Evolutionary conservation across 2,329 filamentous ascomycete species (phyloP).

Genomic region (Ustilaginoidea virens): DNA sequence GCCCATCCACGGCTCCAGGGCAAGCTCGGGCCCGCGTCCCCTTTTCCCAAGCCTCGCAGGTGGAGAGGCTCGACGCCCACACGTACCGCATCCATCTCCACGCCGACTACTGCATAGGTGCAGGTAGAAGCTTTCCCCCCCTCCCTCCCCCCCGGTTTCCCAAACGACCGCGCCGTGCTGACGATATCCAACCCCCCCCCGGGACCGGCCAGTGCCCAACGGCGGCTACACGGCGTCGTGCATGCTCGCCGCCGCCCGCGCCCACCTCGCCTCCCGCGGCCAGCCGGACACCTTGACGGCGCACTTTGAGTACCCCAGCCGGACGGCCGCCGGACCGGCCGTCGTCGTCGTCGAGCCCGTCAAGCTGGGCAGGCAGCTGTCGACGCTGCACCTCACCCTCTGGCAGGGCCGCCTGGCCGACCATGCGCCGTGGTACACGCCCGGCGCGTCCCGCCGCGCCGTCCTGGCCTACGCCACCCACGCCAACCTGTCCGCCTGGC

Average conservation of each 20-base stretch:
- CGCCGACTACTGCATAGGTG: no score
- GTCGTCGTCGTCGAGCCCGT: constrained; percentile 11
- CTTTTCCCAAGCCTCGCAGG: no score
- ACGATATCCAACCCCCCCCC: no score
- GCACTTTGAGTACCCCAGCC: constrained; percentile 20
- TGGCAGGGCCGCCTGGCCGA: constrained; percentile 17
- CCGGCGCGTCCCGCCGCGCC: constrained; percentile 11
- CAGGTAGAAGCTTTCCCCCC: no score
- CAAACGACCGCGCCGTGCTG: no score
- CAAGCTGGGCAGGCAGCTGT: constrained; percentile 3
- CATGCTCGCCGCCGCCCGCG: constrained; percentile 15
- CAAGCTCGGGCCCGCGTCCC: no score
- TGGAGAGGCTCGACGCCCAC: no score
- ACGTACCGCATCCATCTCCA: no score
- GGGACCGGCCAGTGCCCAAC: constrained; percentile 26
- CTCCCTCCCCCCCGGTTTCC: no score
- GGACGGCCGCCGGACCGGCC: constrained; percentile 17
- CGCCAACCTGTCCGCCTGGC: constrained; percentile 12
- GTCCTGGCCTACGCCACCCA: constrained; percentile 19
- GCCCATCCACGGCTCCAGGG: no score
- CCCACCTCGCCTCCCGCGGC: constrained; percentile 12
- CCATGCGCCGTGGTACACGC: constrained; percentile 15
- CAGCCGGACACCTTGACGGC: constrained; percentile 19
- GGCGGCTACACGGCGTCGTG: constrained; percentile 23
- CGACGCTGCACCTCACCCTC: constrained; percentile 11